A percentile compares a stretch with the other conserved stretches of the same genome.
Evolutionary conservation across 2,329 filamentous ascomycete species (phyloP).

Genomic region (Daldinia sp.): DNA sequence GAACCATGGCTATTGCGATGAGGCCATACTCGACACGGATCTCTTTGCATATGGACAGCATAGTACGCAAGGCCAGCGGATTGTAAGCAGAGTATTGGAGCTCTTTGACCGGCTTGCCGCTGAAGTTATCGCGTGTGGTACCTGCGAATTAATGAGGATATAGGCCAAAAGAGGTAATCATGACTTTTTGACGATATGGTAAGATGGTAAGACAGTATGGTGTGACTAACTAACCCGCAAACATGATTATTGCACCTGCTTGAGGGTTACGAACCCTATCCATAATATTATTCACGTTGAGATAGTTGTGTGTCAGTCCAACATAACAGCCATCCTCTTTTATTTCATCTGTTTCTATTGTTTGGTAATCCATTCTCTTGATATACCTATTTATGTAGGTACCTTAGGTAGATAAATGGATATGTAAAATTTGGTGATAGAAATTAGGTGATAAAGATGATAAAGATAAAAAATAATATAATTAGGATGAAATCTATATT

Average conservation of each 20-base stretch:
- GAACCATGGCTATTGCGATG: constrained; percentile 78
- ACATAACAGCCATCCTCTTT: constrained; percentile 67
- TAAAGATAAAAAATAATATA: background rate
- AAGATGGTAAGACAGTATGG: background rate
- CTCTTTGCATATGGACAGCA: constrained; percentile 68
- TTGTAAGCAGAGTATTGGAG: constrained; percentile 80
- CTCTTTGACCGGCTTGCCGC: constrained; percentile 73
- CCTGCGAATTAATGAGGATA: constrained; percentile 55
- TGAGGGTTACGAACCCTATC: constrained; percentile 74
- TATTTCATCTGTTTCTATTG: constrained; percentile 55
- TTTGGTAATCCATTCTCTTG: constrained; percentile 39
- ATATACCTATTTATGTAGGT: background rate
- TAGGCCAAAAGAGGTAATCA: background rate
- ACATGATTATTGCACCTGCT: constrained; percentile 79
- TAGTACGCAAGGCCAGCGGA: constrained; percentile 72
- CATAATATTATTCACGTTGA: constrained; percentile 67
- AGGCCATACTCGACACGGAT: constrained; percentile 70
- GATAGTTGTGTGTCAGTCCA: constrained; percentile 69
- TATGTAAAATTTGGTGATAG: background rate
- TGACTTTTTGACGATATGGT: background rate
- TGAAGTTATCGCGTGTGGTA: constrained; percentile 80
- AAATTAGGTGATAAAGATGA: background rate
- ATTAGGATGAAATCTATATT: too few species aligned
- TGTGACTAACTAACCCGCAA: constrained; percentile 65
- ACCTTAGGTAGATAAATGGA: background rate